Base-by-base conservation (phyloP, 345 rosid genomes). In the Diplotaxis tenuifolia region DNA sequence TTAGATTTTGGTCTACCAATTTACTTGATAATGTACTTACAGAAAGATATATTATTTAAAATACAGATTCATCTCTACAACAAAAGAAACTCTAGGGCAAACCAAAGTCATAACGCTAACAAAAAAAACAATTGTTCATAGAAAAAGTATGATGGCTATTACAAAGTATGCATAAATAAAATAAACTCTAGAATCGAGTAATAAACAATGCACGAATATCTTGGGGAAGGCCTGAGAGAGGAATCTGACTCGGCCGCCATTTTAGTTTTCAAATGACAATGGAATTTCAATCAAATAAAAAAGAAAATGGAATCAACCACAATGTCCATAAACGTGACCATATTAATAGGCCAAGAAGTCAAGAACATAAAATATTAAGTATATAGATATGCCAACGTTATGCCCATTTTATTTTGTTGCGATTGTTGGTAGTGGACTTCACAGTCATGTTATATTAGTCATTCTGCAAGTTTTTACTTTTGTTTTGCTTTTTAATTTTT, bases 351-450 rank as follows among this genome's bases (percentile, higher is more conserved):
- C n/a, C n/a, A 29, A 29, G 9, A 29, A 29, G 34, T 9, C 9
- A 29, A 36, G 45, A 36, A 36, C 45, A 36, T 36, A 11, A 11
- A 36, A 36, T 32, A 31, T 32, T 32, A 32, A 8, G 38, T 32
- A 32, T 32, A 32, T 32, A 32, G 45, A 36, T 36, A 36, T 36
- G 45, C 45, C 45, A 36, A 36, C 3, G n/a, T 36, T 36, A 36
- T 36, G 3, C 45, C 45, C n/a, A 36, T 36, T 36, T 36, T 36
- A 36, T 12, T 47, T 19, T 45, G 45, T 29, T 15, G 22, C 16
- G 4, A 8, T 70, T 62, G 75, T n/a, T 25, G 18, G 20, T 55
- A 73, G 72, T 66, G 72, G 73, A 74, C 61, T 74, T 67, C 47
- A 67, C 55, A 47, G 42, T 74, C 67, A 74, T 45, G 23, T 40